A percentile compares a stretch with the other conserved stretches of the same genome.
Evolutionary conservation across 306 rosid species (phyloP).

Genomic region (Chamaecrista fasciculata): DNA sequence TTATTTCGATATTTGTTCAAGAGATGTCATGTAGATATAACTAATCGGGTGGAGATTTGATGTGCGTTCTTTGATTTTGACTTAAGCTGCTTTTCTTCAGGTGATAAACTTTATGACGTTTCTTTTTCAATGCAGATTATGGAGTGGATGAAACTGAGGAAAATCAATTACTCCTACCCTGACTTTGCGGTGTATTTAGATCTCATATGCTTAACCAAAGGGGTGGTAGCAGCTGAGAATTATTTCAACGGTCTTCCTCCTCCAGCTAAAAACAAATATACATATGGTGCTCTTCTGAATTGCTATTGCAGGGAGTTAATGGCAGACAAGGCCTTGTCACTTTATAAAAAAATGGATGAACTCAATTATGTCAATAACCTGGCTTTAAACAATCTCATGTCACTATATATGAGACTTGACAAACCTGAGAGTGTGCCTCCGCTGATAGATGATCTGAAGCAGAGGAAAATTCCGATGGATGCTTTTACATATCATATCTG

Average conservation of each 20-base stretch:
- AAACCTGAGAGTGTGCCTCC: constrained; percentile 54
- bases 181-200: constrained; percentile 65
- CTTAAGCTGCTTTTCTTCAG: not conserved
- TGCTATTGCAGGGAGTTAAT: constrained; percentile 64
- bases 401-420: constrained; percentile 58
- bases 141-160: constrained; percentile 82
- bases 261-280: constrained; percentile 46
- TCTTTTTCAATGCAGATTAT: constrained; percentile 51
- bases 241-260: constrained; percentile 47
- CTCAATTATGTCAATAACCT: constrained; percentile 41
- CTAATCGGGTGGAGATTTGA: not conserved
- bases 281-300: constrained; percentile 70
- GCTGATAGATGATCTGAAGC: constrained; percentile 54
- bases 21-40: not conserved
- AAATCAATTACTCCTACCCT: constrained; percentile 40
- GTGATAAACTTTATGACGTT: not conserved
- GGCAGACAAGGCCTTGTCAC: constrained; percentile 62
- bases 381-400: constrained; percentile 62
- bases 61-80: not conserved
- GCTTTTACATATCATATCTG: constrained; percentile 49
- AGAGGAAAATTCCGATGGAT: constrained; percentile 43
- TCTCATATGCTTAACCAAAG: constrained; percentile 61
- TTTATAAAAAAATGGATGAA: constrained; percentile 51
- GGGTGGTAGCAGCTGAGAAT: constrained; percentile 67
- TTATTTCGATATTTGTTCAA: not conserved